Percentiles rank a stretch among this genome's conserved stretches.
These are phyloP conservation scores for Mariannaea sp. DNA, from an alignment of 2,329 filamentous ascomycete species.

Conservation along the genomic window DNA sequence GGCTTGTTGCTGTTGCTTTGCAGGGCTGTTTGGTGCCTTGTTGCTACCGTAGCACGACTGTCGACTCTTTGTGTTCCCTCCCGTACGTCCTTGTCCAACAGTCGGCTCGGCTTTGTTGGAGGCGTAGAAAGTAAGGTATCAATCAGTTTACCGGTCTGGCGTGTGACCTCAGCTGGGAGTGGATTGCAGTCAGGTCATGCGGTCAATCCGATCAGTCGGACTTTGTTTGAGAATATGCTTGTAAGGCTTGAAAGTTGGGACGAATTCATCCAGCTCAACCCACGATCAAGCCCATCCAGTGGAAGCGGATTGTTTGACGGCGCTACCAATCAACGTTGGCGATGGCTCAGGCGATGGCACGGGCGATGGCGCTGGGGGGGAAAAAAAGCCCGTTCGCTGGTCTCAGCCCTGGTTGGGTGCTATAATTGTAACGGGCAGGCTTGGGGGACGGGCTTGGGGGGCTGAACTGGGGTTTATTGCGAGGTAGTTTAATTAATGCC, in stretches of 20 bases:
- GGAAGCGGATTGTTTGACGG: too few relatives aligned
- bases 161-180: slow-evolving; percentile 1
- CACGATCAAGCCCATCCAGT: too few relatives aligned
- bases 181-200: not conserved
- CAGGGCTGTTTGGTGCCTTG: too few relatives aligned
- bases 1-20: not conserved
- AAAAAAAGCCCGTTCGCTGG: slow-evolving; percentile 7
- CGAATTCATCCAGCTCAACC: slow-evolving; percentile 19
- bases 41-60: not conserved
- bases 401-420: slow-evolving; percentile 26
- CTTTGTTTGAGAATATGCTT: slow-evolving; percentile 2
- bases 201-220: too few relatives aligned
- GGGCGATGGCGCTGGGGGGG: not conserved
- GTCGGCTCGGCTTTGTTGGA: too few relatives aligned
- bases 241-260: slow-evolving; percentile 15
- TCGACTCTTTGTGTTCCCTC: not conserved
- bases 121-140: too few relatives aligned
- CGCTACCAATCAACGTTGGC: too few relatives aligned
- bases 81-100: not conserved
- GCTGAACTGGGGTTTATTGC: not conserved
- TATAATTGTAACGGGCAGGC: slow-evolving; percentile 33
- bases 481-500: not conserved
- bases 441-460: not conserved
- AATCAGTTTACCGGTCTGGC: not conserved
- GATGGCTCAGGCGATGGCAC: too few relatives aligned